phyloP scores from a whole-genome alignment of 2,329 filamentous ascomycete genomes.

The Claviceps maximensis region DNA sequence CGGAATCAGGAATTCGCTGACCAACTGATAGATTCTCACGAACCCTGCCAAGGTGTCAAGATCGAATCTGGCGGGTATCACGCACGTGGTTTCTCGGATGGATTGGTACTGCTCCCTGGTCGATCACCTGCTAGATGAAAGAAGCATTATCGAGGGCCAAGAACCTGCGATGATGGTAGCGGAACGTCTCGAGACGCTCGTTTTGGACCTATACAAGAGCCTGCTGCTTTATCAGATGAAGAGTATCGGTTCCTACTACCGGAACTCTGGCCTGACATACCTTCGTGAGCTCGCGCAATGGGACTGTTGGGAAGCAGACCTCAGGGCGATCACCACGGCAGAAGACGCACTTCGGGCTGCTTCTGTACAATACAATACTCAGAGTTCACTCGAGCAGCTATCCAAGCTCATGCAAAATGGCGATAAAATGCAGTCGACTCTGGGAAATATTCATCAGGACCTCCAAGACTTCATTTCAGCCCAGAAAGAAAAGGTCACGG shows the following conservation, averaged over 20 bases:
- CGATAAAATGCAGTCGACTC: conserved; percentile 6
- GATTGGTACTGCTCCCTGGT: conserved; percentile 8
- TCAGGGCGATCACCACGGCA: conserved; percentile 4
- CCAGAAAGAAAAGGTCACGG: conserved; percentile 6
- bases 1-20: background rate
- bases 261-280: conserved; percentile 6
- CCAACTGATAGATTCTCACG: conserved; percentile 5
- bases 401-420: conserved; percentile 6
- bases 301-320: conserved; percentile 6
- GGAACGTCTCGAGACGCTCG: conserved; percentile 5
- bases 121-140: conserved; percentile 6
- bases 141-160: conserved; percentile 5
- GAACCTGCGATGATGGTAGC: conserved; percentile 4
- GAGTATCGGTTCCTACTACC: conserved; percentile 7
- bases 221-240: conserved; percentile 8
- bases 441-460: conserved; percentile 8
- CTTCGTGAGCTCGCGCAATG: conserved; percentile 6
- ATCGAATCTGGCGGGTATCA: conserved; percentile 5
- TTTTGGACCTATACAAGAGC: conserved; percentile 7
- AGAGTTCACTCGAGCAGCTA: conserved; percentile 5
- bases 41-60: conserved; percentile 6
- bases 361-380: conserved; percentile 7
- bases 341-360: conserved; percentile 6
- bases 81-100: conserved; percentile 8
- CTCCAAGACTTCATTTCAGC: conserved; percentile 8